Conservation (phyloP, 805 yeast genomes). For the Cyberlindnera xylosilytica region DNA sequence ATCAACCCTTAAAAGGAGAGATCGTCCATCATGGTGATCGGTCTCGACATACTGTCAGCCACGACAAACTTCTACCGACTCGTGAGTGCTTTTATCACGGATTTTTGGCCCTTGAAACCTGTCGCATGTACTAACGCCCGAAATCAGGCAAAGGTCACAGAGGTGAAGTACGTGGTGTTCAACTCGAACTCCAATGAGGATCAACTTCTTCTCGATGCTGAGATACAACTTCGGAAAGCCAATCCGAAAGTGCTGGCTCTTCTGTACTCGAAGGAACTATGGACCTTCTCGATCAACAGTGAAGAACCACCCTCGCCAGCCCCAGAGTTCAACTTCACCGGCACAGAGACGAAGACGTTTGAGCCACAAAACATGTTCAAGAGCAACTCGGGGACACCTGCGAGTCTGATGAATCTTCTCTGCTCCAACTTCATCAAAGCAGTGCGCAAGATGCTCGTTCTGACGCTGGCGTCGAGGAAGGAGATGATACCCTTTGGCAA, state of each 20-base stretch:
- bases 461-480: constrained; percentile 31
- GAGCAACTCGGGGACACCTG: constrained; percentile 20
- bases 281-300: constrained; percentile 41
- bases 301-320: constrained; percentile 32
- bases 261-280: constrained; percentile 38
- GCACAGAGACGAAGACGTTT: constrained; percentile 15
- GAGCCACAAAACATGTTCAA: constrained; percentile 19
- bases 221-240: constrained; percentile 33
- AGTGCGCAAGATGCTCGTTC: constrained; percentile 39
- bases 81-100: constrained; percentile 16
- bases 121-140: constrained; percentile 5
- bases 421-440: constrained; percentile 50
- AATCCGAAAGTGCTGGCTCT: constrained; percentile 36
- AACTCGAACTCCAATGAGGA: constrained; percentile 28
- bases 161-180: constrained; percentile 21
- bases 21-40: constrained; percentile 1
- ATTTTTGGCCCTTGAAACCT: not conserved
- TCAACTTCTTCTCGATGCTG: constrained; percentile 41
- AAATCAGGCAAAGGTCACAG: constrained; percentile 14
- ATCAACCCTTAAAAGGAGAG: no score
- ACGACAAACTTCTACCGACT: constrained; percentile 23
- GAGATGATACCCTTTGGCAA: constrained; percentile 50
- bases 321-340: constrained; percentile 17
- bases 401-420: constrained; percentile 30
- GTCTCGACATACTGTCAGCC: constrained; percentile 17